Percentiles rank a stretch among this genome's conserved stretches.
phyloP scores from a whole-genome alignment of 768 basidiomycete genomes.

The Suillus weaverae region DNA sequence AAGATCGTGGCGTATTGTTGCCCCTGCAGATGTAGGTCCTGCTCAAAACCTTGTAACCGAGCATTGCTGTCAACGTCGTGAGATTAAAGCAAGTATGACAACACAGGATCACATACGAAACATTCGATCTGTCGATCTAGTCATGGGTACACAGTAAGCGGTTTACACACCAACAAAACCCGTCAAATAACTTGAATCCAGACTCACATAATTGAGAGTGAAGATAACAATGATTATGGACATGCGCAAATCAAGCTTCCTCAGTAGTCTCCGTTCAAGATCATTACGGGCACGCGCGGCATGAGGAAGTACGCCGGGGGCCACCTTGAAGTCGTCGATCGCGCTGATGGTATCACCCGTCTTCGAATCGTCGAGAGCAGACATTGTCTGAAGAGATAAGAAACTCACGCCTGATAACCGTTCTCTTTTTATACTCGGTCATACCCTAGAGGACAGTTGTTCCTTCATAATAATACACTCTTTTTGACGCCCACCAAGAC shows the following conservation, averaged over 20 bases:
- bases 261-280: slow-evolving; percentile 6
- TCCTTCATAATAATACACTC: neutral
- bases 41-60: slow-evolving; percentile 25
- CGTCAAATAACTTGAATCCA: neutral
- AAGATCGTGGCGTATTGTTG: slow-evolving; percentile 24
- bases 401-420: neutral
- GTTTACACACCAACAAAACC: neutral
- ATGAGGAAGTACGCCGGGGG: neutral
- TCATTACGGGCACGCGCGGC: neutral
- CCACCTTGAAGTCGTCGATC: neutral
- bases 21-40: slow-evolving; percentile 24
- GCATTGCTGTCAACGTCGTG: slow-evolving; percentile 10
- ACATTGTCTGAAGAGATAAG: neutral
- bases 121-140: slow-evolving; percentile 13
- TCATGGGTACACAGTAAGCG: neutral
- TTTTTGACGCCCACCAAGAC: neutral
- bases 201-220: slow-evolving; percentile 14
- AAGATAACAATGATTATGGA: slow-evolving; percentile 12
- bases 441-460: too few relatives aligned
- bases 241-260: slow-evolving; percentile 15
- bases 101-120: neutral
- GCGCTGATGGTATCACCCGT: neutral
- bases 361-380: neutral
- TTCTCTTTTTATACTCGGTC: too few relatives aligned
- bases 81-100: neutral